Conservation (phyloP, 345 rosid species). For the Aquilaria malaccensis region DNA sequence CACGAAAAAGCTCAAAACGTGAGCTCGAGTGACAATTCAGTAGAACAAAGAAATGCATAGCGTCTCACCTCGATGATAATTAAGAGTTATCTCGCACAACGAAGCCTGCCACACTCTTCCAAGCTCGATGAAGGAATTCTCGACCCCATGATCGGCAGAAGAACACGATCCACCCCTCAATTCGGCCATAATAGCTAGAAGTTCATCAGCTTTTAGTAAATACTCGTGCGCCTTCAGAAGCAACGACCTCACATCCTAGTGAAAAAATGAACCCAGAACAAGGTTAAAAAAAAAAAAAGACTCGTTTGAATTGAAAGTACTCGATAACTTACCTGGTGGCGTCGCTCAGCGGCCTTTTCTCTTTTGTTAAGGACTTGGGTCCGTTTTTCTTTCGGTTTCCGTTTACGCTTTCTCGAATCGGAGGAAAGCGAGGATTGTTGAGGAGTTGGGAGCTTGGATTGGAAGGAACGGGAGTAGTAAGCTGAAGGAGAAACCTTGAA, state of each 20-base stretch:
- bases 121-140: conserved; percentile 50
- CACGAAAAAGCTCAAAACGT: too few relatives aligned
- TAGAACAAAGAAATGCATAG: too few relatives aligned
- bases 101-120: conserved; percentile 81
- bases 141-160: conserved; percentile 15
- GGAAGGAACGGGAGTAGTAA: conserved; percentile 79
- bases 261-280: background rate
- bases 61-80: conserved; percentile 2
- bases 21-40: too few relatives aligned
- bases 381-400: conserved; percentile 44
- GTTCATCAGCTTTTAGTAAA: conserved; percentile 33
- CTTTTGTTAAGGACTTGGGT: conserved; percentile 37
- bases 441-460: conserved; percentile 17
- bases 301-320: background rate
- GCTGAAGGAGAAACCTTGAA: conserved; percentile 52
- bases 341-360: conserved; percentile 56
- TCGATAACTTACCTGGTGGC: conserved; percentile 46
- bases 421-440: conserved; percentile 5
- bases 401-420: conserved; percentile 30
- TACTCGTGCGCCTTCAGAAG: conserved; percentile 45
- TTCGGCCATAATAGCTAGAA: conserved; percentile 32
- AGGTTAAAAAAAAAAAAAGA: background rate
- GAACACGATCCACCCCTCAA: conserved; percentile 26
- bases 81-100: conserved; percentile 51
- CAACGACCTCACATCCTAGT: conserved; percentile 43